Conservation (phyloP, 176 grass and related monocot genomes). For the Thalia dealbata region DNA sequence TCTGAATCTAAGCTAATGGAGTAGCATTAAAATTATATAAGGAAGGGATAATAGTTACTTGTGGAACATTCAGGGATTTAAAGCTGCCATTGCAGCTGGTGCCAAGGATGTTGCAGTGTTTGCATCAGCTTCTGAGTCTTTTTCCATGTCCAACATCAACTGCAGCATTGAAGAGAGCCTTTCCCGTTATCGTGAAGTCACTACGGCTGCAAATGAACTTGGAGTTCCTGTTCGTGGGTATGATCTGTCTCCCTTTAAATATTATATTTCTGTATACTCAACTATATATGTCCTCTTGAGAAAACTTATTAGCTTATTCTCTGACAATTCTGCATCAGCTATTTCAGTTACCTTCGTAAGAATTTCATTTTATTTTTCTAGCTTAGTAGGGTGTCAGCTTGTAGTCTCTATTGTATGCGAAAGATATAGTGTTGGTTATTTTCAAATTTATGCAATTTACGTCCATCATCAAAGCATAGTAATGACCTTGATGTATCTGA, state of each 20-base stretch:
- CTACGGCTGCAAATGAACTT: conserved; percentile 54
- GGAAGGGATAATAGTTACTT: neutral
- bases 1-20: neutral
- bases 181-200: conserved; percentile 70
- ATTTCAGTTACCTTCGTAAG: neutral
- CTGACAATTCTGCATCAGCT: neutral
- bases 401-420: too few relatives aligned
- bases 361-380: neutral
- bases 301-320: neutral
- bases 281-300: neutral
- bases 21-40: neutral
- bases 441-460: too few relatives aligned
- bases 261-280: neutral
- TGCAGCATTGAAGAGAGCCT: conserved; percentile 81
- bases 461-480: too few relatives aligned
- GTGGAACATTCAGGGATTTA: conserved; percentile 56
- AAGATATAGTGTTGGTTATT: too few relatives aligned
- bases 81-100: conserved; percentile 73
- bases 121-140: conserved; percentile 89
- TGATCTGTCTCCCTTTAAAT: conserved; percentile 20
- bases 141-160: conserved; percentile 92
- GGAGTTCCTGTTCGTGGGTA: conserved; percentile 72
- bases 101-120: conserved; percentile 88
- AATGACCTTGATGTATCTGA: neutral
- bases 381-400: neutral